Conservation (phyloP, 176 grass and related monocot species). For the Echinochloa phyllopogon region DNA sequence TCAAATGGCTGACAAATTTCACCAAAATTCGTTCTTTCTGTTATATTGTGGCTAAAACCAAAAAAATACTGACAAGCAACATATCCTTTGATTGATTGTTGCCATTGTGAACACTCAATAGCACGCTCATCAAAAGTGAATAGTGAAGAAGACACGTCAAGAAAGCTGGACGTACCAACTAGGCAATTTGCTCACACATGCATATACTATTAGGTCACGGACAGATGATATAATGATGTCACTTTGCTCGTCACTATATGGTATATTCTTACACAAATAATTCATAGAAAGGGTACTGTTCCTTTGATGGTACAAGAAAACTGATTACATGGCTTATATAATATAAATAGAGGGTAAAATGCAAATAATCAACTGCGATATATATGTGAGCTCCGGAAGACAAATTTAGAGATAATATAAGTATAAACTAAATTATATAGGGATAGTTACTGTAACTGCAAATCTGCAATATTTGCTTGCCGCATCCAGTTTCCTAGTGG, state of each 20-base stretch:
- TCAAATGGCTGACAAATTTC: not conserved
- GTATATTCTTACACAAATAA: not conserved
- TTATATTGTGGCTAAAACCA: not conserved
- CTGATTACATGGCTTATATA: not conserved
- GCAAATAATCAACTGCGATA: not conserved
- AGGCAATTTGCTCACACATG: slow-evolving; percentile 22
- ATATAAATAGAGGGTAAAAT: not conserved
- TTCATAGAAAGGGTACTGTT: not conserved
- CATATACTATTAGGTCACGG: slow-evolving; percentile 40
- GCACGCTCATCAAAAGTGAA: slow-evolving; percentile 35
- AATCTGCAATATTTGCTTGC: not conserved
- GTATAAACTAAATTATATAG: not conserved
- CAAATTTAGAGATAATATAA: slow-evolving; percentile 7
- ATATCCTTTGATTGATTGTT: slow-evolving; percentile 49
- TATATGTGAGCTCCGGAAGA: not conserved
- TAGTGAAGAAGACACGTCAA: slow-evolving; percentile 29
- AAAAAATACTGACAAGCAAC: slow-evolving; percentile 1
- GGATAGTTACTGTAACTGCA: not conserved
- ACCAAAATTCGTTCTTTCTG: not conserved
- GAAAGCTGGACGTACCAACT: slow-evolving; percentile 32
- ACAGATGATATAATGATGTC: slow-evolving; percentile 17
- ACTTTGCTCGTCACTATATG: not conserved
- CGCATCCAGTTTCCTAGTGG: not conserved
- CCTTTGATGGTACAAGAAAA: not conserved
- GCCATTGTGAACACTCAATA: slow-evolving; percentile 68